A percentile compares a stretch with the other conserved stretches of the same genome.
Conservation (phyloP, 2,329 filamentous ascomycete species). For the Hyphodiscus sp. region DNA sequence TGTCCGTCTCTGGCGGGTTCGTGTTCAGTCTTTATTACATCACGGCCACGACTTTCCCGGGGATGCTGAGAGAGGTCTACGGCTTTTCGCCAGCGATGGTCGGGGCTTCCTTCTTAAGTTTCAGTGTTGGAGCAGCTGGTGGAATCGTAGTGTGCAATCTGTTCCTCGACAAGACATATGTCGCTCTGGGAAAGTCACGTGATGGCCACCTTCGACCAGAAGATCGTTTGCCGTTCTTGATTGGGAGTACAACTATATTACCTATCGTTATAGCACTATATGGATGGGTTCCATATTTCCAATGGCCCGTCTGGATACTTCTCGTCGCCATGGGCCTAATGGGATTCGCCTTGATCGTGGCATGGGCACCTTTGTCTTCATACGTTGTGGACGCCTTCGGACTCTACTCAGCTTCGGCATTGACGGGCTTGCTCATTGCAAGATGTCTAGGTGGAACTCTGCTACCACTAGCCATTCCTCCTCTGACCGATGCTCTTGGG, state of each 20-base stretch:
- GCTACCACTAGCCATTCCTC: constrained; percentile 44
- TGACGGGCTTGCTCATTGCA: constrained; percentile 32
- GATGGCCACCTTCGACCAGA: constrained; percentile 39
- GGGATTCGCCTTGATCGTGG: constrained; percentile 42
- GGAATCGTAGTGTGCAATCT: constrained; percentile 38
- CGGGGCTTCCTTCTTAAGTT: constrained; percentile 47
- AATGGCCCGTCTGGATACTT: constrained; percentile 46
- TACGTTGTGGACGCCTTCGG: constrained; percentile 47
- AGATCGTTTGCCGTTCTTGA: constrained; percentile 54
- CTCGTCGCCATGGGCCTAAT: constrained; percentile 39
- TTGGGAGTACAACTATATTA: constrained; percentile 45
- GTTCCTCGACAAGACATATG: constrained; percentile 26
- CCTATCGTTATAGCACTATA: constrained; percentile 51
- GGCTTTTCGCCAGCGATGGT: constrained; percentile 40
- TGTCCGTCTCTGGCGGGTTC: constrained; percentile 38
- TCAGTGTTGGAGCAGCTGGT: constrained; percentile 35
- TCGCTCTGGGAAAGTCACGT: constrained; percentile 14
- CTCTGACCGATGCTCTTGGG: constrained; percentile 42
- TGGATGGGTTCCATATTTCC: constrained; percentile 43
- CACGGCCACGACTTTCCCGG: constrained; percentile 38
- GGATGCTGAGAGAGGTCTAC: constrained; percentile 36
- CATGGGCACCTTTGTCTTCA: constrained; percentile 39
- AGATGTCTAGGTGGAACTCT: constrained; percentile 40
- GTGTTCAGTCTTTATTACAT: constrained; percentile 40
- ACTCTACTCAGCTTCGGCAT: constrained; percentile 31